Evolutionary conservation across 371 early-diverging fungal genomes (phyloP), one percentile per base, ranked within the genome.

Genomic region (Fennellomyces sp.): DNA sequence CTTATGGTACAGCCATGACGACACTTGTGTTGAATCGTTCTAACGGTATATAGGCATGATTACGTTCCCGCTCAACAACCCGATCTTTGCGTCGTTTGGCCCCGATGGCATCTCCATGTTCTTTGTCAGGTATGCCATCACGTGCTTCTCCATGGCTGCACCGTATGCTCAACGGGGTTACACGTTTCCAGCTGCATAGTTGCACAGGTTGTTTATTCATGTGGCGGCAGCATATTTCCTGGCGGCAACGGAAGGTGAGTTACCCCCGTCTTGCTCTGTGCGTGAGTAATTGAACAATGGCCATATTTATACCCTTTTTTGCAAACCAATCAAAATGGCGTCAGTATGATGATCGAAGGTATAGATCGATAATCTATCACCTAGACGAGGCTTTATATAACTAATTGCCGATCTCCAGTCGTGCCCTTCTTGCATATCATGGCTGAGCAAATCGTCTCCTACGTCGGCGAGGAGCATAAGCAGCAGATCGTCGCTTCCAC

Each of bases 71-170:
- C 64, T 90, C 8, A 80, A 86, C 33, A 82, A 90, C 19, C 82
- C 91, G 0, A 84, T 88, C 13, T 94, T 93, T 69, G 87, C 86
- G 47, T 67, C 79, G 2, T 85, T 94, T 68, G 97, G 94, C 3
- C 88, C 94, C 1, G 90, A 90, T 64, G 98, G 98, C 29, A 94
- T 97, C 42, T 89, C 93, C 61, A 96, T 97, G 92, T 97, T 93
- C 65, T 86, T 89, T 80, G 86, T 90, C 26, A 92, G 93, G 80
- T 91, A 91, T 27, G 58, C 26, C 52, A 10, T 17, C 15, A 5
- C 10, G n/a, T 23, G 13, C 28, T 12, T 41, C 21, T 25, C 29
- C 21, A 23, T 38, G 3, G 11, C 13, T 15, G 13, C 39, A 39
- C 39, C n/a, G n/a, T n/a, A n/a, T n/a, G n/a, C n/a, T n/a, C n/a